These are phyloP conservation scores for Apium graveolens DNA, from an alignment of 129 eudicot species.

Conservation along the genomic window DNA sequence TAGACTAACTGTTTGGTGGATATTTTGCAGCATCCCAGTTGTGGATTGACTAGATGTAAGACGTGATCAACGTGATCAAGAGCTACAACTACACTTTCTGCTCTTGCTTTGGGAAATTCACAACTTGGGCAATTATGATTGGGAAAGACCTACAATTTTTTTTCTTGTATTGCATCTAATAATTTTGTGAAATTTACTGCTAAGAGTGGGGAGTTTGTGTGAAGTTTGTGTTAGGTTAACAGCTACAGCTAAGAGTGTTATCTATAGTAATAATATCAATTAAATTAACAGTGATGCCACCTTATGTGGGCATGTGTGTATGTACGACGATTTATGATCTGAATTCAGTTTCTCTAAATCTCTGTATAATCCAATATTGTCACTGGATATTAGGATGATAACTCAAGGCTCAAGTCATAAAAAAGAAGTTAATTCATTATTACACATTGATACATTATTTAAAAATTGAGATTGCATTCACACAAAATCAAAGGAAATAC, in stretches of 20 bases:
- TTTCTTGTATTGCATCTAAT: background rate
- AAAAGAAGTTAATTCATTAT: background rate
- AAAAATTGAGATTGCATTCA: background rate
- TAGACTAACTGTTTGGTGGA: background rate
- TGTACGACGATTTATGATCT: background rate
- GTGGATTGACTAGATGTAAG: background rate
- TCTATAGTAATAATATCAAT: background rate
- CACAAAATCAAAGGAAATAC: background rate
- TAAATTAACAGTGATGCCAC: background rate
- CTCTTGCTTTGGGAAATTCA: background rate
- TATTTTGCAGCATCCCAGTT: conserved; percentile 8
- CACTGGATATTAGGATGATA: background rate
- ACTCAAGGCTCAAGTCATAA: background rate
- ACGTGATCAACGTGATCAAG: background rate
- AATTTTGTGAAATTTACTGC: background rate
- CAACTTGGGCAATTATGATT: background rate
- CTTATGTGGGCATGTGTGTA: background rate
- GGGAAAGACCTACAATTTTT: background rate
- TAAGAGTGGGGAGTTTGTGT: too few species aligned
- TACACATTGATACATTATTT: background rate
- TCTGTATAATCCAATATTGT: background rate
- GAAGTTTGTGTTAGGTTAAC: background rate
- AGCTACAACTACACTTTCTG: conserved; percentile 1
- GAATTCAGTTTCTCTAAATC: background rate
- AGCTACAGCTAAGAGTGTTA: background rate